Conservation (phyloP, 116 monocot species). For the Iris pallida region DNA sequence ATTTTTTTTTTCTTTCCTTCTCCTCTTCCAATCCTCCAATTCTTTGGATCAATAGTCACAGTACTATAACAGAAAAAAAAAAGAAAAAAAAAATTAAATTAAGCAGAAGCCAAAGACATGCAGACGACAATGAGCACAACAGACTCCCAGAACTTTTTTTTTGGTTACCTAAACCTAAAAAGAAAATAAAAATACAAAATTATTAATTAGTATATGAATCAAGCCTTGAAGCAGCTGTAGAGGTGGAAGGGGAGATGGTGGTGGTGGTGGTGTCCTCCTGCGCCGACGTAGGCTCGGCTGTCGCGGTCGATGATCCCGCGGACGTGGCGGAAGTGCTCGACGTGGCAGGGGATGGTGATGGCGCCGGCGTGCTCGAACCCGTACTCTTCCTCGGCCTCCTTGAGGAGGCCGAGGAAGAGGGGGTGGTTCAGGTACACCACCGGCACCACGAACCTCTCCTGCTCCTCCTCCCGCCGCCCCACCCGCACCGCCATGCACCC, state of each 20-base stretch:
- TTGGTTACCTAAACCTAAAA: too few relatives aligned
- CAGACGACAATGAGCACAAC: too few relatives aligned
- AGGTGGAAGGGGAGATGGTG: slow-evolving; percentile 3
- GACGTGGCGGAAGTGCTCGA: slow-evolving; percentile 3
- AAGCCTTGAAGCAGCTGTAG: background rate
- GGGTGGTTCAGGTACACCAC: slow-evolving; percentile 9
- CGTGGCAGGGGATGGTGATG: slow-evolving; percentile 11
- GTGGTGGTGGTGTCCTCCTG: background rate
- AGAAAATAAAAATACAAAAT: background rate
- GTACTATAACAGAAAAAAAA: too few relatives aligned
- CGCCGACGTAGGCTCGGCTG: background rate
- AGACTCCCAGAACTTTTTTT: too few relatives aligned
- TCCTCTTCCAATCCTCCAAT: too few relatives aligned
- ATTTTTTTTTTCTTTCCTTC: too few relatives aligned
- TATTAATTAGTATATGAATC: too few relatives aligned
- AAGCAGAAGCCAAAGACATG: too few relatives aligned
- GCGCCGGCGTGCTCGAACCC: slow-evolving; percentile 11
- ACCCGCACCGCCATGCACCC: slow-evolving; percentile 9
- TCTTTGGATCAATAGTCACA: too few relatives aligned
- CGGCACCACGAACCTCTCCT: slow-evolving; percentile 9
- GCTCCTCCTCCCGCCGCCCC: slow-evolving; percentile 8
- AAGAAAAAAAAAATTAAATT: too few relatives aligned
- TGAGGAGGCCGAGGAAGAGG: slow-evolving; percentile 11
- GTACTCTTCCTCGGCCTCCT: slow-evolving; percentile 18
- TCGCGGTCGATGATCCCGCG: slow-evolving; percentile 4